Percentiles rank a stretch among this genome's conserved stretches.
These are phyloP conservation scores for Brasenia schreberi DNA, from an alignment of 164 flowering plant genomes.

Conservation along the genomic window DNA sequence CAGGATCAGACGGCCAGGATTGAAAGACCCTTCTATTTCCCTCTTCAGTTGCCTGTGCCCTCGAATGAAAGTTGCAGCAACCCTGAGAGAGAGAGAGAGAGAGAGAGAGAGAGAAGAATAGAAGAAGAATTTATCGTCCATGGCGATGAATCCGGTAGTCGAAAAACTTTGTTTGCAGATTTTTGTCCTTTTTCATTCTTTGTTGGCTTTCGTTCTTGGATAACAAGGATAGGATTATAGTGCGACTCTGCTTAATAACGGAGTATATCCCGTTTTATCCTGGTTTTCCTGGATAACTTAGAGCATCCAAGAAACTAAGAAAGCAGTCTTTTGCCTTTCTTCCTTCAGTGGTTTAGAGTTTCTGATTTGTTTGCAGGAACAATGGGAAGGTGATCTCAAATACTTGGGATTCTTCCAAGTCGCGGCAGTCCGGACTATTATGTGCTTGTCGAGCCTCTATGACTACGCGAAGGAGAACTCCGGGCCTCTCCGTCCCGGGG, in stretches of 20 bases:
- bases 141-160: neutral
- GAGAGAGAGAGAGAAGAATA: neutral
- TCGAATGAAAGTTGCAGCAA: neutral
- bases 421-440: constrained; percentile 22
- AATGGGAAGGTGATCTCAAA: constrained; percentile 21
- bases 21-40: neutral
- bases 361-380: constrained; percentile 10
- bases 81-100: neutral
- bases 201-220: neutral
- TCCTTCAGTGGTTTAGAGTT: neutral
- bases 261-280: neutral
- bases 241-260: neutral
- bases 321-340: neutral
- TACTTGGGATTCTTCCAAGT: constrained; percentile 35
- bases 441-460: constrained; percentile 27
- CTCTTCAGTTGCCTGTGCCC: neutral
- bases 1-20: neutral
- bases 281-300: neutral
- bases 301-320: neutral
- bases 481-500: constrained; percentile 31
- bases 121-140: neutral
- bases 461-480: constrained; percentile 42
- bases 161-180: neutral
- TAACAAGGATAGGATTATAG: too few relatives aligned
- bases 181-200: neutral